phyloP scores from a whole-genome alignment of 352 stramenopile species.

The Phytophthora cactorum region DNA sequence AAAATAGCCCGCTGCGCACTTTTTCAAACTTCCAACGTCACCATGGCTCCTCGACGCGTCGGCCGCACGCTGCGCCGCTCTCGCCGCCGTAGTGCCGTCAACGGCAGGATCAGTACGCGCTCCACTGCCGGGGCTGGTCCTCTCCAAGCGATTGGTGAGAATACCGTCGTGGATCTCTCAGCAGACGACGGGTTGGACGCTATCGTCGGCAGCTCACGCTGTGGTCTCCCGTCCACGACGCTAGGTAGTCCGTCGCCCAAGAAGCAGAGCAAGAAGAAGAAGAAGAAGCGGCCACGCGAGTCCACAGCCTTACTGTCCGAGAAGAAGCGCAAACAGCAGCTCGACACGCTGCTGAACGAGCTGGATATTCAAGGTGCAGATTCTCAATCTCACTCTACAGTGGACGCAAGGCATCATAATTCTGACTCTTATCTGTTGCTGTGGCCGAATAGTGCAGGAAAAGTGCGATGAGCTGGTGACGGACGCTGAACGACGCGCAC shows the following conservation, averaged over 20 bases:
- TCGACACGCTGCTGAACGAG: slow-evolving; percentile 56
- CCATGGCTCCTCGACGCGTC: slow-evolving; percentile 51
- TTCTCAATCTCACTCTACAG: not conserved
- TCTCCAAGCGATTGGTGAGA: slow-evolving; percentile 67
- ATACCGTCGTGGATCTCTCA: slow-evolving; percentile 59
- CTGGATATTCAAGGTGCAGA: slow-evolving; percentile 64
- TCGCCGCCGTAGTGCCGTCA: slow-evolving; percentile 33
- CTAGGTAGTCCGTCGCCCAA: slow-evolving; percentile 28
- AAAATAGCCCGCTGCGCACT: slow-evolving; percentile 4
- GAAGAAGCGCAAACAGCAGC: slow-evolving; percentile 51
- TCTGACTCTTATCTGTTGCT: slow-evolving; percentile 10
- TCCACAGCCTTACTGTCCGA: slow-evolving; percentile 30
- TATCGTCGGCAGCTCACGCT: slow-evolving; percentile 8
- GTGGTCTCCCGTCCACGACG: slow-evolving; percentile 17
- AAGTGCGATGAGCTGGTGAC: slow-evolving; percentile 60
- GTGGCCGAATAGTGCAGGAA: slow-evolving; percentile 56
- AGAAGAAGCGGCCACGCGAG: slow-evolving; percentile 22
- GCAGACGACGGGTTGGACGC: slow-evolving; percentile 22
- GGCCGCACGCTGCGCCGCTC: slow-evolving; percentile 57
- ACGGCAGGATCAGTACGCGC: slow-evolving; percentile 16
- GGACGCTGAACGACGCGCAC: slow-evolving; percentile 58
- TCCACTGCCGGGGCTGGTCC: slow-evolving; percentile 22
- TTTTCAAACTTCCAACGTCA: slow-evolving; percentile 38
- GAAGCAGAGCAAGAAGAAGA: slow-evolving; percentile 41
- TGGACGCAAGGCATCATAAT: not conserved